phyloP scores from a whole-genome alignment of 2,329 filamentous ascomycete species.

The Aspergillus phoenicis region DNA sequence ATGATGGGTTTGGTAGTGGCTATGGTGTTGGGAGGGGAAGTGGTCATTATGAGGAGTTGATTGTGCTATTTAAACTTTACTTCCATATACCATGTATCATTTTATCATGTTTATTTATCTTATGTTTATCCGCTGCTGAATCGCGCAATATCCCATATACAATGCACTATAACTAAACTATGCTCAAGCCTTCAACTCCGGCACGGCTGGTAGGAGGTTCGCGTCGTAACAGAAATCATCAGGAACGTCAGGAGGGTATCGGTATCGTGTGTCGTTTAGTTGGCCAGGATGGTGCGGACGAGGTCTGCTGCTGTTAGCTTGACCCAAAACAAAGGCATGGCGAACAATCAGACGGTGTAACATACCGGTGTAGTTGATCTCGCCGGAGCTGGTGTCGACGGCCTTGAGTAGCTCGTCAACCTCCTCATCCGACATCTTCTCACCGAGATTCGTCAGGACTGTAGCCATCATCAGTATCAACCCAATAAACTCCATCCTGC shows the following conservation, averaged over 20 bases:
- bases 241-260: constrained; percentile 30
- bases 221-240: constrained; percentile 21
- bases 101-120: background rate
- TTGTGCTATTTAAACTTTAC: background rate
- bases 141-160: constrained; percentile 8
- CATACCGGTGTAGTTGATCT: constrained; percentile 96
- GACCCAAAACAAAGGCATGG: no score
- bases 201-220: constrained; percentile 8
- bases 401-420: constrained; percentile 98
- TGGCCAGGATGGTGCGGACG: constrained; percentile 82
- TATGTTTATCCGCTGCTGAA: background rate
- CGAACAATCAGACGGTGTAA: constrained; percentile 11
- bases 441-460: constrained; percentile 94
- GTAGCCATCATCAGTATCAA: constrained; percentile 9
- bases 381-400: constrained; percentile 90
- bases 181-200: constrained; percentile 10
- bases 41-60: background rate
- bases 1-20: no score
- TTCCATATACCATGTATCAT: background rate
- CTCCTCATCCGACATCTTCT: constrained; percentile 99
- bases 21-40: no score
- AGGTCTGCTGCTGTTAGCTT: constrained; percentile 59
- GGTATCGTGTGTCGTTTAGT: constrained; percentile 56
- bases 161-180: constrained; percentile 12
- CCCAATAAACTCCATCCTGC: background rate